phyloP scores from a whole-genome alignment of 352 stramenopile species.

The Halophytophthora batemanensis region DNA sequence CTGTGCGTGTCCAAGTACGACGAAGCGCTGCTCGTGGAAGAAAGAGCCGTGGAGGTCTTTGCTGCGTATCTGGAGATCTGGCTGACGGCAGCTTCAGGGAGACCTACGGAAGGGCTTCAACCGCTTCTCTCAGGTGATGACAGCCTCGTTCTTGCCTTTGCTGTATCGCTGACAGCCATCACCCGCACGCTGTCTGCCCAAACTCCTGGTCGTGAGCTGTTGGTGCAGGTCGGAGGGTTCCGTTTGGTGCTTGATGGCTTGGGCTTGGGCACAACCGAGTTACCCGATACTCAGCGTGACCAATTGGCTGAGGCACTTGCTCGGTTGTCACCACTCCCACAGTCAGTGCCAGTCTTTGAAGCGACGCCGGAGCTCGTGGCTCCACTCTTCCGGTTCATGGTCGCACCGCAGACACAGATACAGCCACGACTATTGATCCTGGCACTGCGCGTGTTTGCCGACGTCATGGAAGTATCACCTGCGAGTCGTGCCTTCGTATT shows the following conservation, averaged over 20 bases:
- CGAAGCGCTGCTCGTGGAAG: slow-evolving; percentile 39
- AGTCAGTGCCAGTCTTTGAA: slow-evolving; percentile 14
- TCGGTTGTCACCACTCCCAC: slow-evolving; percentile 11
- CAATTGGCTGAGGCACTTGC: slow-evolving; percentile 21
- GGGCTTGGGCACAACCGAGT: slow-evolving; percentile 5
- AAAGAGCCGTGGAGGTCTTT: slow-evolving; percentile 39
- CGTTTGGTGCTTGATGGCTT: slow-evolving; percentile 34
- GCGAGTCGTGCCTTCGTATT: slow-evolving; percentile 40
- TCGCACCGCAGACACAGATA: slow-evolving; percentile 31
- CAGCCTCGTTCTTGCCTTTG: slow-evolving; percentile 11
- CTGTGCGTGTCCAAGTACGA: slow-evolving; percentile 34
- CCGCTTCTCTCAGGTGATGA: slow-evolving; percentile 10
- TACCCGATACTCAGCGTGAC: slow-evolving; percentile 14
- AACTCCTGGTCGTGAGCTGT: slow-evolving; percentile 20
- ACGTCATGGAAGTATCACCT: slow-evolving; percentile 48
- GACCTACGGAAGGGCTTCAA: slow-evolving; percentile 6
- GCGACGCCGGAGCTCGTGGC: slow-evolving; percentile 37
- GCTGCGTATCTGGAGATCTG: slow-evolving; percentile 31
- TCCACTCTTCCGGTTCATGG: slow-evolving; percentile 54
- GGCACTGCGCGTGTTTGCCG: slow-evolving; percentile 43
- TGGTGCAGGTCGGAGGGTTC: slow-evolving; percentile 37
- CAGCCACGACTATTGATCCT: slow-evolving; percentile 28
- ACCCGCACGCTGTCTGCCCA: slow-evolving; percentile 16
- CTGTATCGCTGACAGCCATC: slow-evolving; percentile 16
- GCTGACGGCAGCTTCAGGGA: slow-evolving; percentile 22